Evolutionary conservation across 441 rosid species (phyloP).

Genomic region (Biscutella laevigata): DNA sequence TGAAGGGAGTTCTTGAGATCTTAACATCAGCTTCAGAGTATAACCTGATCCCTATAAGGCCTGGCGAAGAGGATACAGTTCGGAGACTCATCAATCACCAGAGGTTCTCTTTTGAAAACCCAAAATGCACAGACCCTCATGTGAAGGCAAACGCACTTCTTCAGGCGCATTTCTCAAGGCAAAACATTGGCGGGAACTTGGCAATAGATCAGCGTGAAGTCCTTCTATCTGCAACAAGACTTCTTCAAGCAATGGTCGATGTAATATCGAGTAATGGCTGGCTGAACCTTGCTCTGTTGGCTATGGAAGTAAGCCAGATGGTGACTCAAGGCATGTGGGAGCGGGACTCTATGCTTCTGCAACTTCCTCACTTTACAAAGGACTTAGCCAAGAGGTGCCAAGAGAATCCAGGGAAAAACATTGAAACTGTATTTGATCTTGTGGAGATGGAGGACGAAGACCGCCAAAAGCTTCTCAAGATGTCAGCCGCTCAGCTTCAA

Average conservation of each 20-base stretch:
- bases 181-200: slow-evolving; percentile 57
- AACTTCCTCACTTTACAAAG: slow-evolving; percentile 83
- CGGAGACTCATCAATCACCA: slow-evolving; percentile 77
- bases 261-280: slow-evolving; percentile 88
- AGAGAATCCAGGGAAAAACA: slow-evolving; percentile 71
- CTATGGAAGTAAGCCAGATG: slow-evolving; percentile 98
- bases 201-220: slow-evolving; percentile 77
- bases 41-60: slow-evolving; percentile 59
- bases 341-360: slow-evolving; percentile 89
- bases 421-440: slow-evolving; percentile 79
- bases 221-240: slow-evolving; percentile 60
- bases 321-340: slow-evolving; percentile 98
- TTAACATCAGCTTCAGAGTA: slow-evolving; percentile 95
- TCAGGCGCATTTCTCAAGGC: slow-evolving; percentile 90
- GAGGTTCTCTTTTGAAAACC: slow-evolving; percentile 82
- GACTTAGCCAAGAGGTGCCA: slow-evolving; percentile 78
- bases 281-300: slow-evolving; percentile 82
- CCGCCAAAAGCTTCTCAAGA: slow-evolving; percentile 67
- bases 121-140: slow-evolving; percentile 68
- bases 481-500: slow-evolving; percentile 53
- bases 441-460: slow-evolving; percentile 91
- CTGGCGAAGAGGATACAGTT: slow-evolving; percentile 83
- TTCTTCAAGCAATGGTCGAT: slow-evolving; percentile 87
- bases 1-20: slow-evolving; percentile 87
- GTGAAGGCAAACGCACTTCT: slow-evolving; percentile 85